Percentiles rank a stretch among this genome's conserved stretches.
Conservation (phyloP, 805 yeast genomes). For the Danielia oregonensis region DNA sequence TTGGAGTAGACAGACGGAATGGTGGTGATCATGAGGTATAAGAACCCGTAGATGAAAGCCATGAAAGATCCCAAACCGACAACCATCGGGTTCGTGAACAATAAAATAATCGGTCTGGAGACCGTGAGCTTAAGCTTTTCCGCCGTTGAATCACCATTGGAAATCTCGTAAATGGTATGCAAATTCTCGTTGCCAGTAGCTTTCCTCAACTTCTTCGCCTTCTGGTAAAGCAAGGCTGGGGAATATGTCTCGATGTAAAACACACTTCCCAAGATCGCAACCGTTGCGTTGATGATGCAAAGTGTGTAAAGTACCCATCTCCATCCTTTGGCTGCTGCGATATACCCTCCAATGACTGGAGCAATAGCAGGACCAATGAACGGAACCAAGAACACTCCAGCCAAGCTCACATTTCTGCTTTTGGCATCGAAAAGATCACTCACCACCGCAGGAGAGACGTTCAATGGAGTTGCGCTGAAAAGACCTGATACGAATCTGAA, state of each 20-base stretch:
- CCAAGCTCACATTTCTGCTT: conserved; percentile 31
- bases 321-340: conserved; percentile 31
- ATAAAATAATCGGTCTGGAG: conserved; percentile 30
- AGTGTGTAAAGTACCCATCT: conserved; percentile 36
- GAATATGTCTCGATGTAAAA: conserved; percentile 34
- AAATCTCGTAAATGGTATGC: conserved; percentile 36
- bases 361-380: conserved; percentile 37
- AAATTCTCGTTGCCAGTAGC: conserved; percentile 33
- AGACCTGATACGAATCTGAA: conserved; percentile 35
- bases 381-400: conserved; percentile 36
- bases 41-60: conserved; percentile 41
- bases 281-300: conserved; percentile 31
- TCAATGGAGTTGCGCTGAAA: conserved; percentile 36
- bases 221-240: conserved; percentile 28
- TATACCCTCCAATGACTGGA: conserved; percentile 34
- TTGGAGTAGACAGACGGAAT: conserved; percentile 31
- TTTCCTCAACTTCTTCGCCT: conserved; percentile 26
- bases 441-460: conserved; percentile 38
- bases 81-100: conserved; percentile 35
- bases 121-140: conserved; percentile 23
- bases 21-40: conserved; percentile 39
- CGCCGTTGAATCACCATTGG: conserved; percentile 24
- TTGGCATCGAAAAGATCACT: conserved; percentile 35
- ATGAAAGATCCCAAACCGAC: conserved; percentile 38
- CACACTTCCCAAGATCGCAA: conserved; percentile 28